Percentiles rank a stretch among this genome's conserved stretches.
phyloP scores from a whole-genome alignment of 1,284 basidiomycete species.

The Ustilago hordei region DNA sequence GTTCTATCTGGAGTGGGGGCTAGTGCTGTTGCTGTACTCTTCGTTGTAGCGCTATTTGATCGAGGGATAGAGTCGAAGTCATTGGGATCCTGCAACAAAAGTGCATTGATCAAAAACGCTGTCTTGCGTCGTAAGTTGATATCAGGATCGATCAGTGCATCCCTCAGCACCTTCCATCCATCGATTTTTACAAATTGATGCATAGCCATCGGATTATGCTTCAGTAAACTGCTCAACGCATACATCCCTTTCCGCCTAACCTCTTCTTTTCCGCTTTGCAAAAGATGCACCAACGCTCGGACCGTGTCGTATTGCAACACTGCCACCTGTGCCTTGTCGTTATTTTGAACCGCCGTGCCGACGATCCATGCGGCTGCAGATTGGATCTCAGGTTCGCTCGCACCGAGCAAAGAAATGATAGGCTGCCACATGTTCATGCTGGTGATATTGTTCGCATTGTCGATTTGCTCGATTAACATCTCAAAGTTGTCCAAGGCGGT shows the following conservation, averaged over 20 bases:
- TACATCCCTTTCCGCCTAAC: conserved; percentile 82
- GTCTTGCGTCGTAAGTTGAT: conserved; percentile 84
- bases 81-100: conserved; percentile 76
- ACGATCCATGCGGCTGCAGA: conserved; percentile 87
- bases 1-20: conserved; percentile 10
- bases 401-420: conserved; percentile 77
- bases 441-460: conserved; percentile 93
- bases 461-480: conserved; percentile 93
- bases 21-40: conserved; percentile 52
- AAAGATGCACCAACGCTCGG: conserved; percentile 71
- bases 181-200: conserved; percentile 74
- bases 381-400: conserved; percentile 76
- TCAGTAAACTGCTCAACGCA: conserved; percentile 83
- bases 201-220: conserved; percentile 82
- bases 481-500: conserved; percentile 92
- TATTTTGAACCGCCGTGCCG: conserved; percentile 95
- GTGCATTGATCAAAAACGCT: conserved; percentile 83
- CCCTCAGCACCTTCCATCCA: conserved; percentile 80
- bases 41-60: conserved; percentile 69
- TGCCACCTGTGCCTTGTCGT: conserved; percentile 83
- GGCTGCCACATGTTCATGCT: conserved; percentile 88
- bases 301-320: conserved; percentile 78
- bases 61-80: conserved; percentile 69
- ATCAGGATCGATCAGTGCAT: conserved; percentile 80
- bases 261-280: conserved; percentile 73